Evolutionary conservation across 2,329 filamentous ascomycete species (phyloP), one percentile per base, ranked within the genome.

Genomic region (Trichophyton mentagrophytes): DNA sequence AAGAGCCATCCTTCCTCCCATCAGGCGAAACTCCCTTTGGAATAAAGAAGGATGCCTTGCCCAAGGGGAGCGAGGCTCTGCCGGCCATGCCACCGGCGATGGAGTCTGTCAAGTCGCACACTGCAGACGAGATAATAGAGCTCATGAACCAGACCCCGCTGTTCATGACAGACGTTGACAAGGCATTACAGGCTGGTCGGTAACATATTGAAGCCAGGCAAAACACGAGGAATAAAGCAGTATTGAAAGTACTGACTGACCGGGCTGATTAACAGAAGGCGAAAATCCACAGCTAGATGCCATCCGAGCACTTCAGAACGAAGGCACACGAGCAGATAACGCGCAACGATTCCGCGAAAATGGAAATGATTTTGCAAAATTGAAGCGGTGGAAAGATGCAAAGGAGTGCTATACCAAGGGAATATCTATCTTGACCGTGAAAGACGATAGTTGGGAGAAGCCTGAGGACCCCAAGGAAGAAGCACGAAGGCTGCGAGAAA

Each of bases 371-470:
- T 85, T 83, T 69, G 95, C 95, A 70, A 80, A 82, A 67, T 79
- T 80, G 60, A 85, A 85, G 72, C 79, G 83, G 56, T 96, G 87
- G 84, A 78, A 74, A 27, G 90, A 97, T 72, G 93, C 91, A 3
- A 86, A 87, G 70, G 90, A 96, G 72, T 96, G 91, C 72, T 99
- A 99, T 72, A 83, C 82, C 33, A 93, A 95, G 76, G 91, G 86
- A n/a, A 80, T 96, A 59, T 77, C 83, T 9, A 82, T 95, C 5
- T 79, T 80, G 9, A 77, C 77, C 4, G 86, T 88, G 72, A 82
- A 89, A 69, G 73, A 75, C 38, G 72, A 75, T 40, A 70, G 78
- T 70, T 70, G 76, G 65, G 78, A 82, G 25, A 70, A 76, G 57
- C 78, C 80, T 47, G 74, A 81, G 61, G 80, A 83, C 66, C 64